A percentile compares a stretch with the other conserved stretches of the same genome.
phyloP scores from a whole-genome alignment of 129 eudicot genomes.

The carrot (Daucus carota) region DNA sequence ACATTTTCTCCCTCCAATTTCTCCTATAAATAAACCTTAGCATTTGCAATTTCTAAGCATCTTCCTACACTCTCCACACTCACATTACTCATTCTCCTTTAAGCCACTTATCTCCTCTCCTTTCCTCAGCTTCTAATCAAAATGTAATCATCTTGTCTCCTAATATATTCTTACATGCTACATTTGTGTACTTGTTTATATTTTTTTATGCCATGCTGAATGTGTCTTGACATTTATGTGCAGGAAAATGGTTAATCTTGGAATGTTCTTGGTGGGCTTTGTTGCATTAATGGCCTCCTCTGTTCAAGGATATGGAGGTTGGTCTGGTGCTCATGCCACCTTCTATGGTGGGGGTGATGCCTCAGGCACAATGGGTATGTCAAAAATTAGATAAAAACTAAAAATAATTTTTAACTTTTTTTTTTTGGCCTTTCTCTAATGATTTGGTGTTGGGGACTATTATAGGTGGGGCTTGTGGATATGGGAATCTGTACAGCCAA shows the following conservation, averaged over 20 bases:
- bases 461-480: conserved; percentile 89
- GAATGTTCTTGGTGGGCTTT: conserved; percentile 31
- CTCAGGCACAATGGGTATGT: conserved; percentile 86
- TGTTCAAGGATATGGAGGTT: conserved; percentile 44
- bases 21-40: background rate
- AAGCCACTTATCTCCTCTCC: background rate
- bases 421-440: background rate
- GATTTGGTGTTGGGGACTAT: background rate
- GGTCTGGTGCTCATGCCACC: conserved; percentile 83
- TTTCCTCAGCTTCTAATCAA: background rate
- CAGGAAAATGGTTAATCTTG: conserved; percentile 46
- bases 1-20: background rate
- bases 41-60: conserved; percentile 1
- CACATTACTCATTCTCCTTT: conserved; percentile 1
- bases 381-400: background rate
- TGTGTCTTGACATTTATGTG: background rate
- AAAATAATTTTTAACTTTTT: background rate
- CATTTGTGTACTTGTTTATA: background rate
- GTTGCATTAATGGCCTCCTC: conserved; percentile 30
- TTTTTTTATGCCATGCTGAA: background rate
- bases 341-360: conserved; percentile 96
- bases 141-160: conserved; percentile 12
- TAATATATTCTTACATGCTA: background rate
- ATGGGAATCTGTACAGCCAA: conserved; percentile 77
- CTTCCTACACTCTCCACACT: conserved; percentile 9